Evolutionary conservation across 1,284 basidiomycete genomes (phyloP).

Genomic region (Dichomitus squalens): DNA sequence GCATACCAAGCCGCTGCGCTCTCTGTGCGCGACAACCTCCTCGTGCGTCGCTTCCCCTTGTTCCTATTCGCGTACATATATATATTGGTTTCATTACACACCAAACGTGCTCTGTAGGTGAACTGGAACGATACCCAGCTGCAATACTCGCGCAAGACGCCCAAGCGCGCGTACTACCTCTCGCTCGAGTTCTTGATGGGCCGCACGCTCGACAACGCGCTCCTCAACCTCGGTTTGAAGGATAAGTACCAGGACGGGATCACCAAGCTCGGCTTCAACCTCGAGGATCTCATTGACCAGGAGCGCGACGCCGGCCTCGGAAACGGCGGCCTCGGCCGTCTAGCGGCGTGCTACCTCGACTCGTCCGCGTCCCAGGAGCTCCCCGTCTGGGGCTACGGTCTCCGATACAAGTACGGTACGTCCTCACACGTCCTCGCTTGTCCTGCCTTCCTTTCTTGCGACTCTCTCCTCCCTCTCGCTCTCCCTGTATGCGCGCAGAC

Average conservation of each 20-base stretch:
- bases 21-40: constrained; percentile 82
- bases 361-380: constrained; percentile 81
- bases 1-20: constrained; percentile 83
- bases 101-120: constrained; percentile 40
- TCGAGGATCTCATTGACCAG: constrained; percentile 84
- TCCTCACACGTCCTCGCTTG: no score
- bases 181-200: constrained; percentile 92
- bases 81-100: not conserved
- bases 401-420: constrained; percentile 82
- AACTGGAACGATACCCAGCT: constrained; percentile 84
- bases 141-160: constrained; percentile 68
- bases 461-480: not conserved
- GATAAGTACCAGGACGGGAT: constrained; percentile 71
- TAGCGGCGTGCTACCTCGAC: constrained; percentile 93
- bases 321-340: constrained; percentile 87
- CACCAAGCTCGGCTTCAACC: constrained; percentile 79
- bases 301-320: constrained; percentile 91
- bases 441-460: not conserved
- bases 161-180: constrained; percentile 87
- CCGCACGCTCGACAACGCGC: constrained; percentile 74
- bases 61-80: not conserved
- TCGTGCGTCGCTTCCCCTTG: constrained; percentile 48
- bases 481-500: not conserved
- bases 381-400: constrained; percentile 88
- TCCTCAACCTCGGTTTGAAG: constrained; percentile 87